Base-by-base conservation (phyloP, 129 eudicot genomes). In the Oenanthe sinensis region DNA sequence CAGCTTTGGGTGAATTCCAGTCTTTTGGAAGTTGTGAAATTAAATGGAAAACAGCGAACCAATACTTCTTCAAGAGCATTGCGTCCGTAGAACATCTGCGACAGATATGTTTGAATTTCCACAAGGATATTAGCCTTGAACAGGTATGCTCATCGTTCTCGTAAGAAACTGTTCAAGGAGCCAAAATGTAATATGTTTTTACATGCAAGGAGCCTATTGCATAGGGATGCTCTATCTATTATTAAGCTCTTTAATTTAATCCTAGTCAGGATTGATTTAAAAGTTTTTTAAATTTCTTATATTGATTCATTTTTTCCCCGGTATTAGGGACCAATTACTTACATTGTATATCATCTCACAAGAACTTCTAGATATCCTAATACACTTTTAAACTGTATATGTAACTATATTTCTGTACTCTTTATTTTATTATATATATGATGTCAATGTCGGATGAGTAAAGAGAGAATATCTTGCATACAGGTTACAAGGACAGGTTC, bases 21-120 rank as follows among this genome's bases (percentile, higher is more conserved):
- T 69, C 74, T 76, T 71, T 76, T 81, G 83, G 75, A 40, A 81
- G 60, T 84, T 74, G 63, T 15, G 91, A 89, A 78, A 69, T 73
- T 24, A 87, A 85, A 77, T 96, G 99, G 99, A 90, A 79, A 86
- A 68, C 85, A 26, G 93, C 88, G n/a, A 96, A 96, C 82, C 85
- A 83, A 43, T 90, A 83, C 89, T 92, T 90, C 86, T 96, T 96
- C 77, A 96, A 90, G 89, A 84, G 97, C 85, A 83, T 96, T 75
- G 88, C 94, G 44, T 90, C 99, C 4, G 76, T 87, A 36, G 80
- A 82, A 81, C 84, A 26, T 82, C 60, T 96, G 70, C 87, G 85
- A 79, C 84, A 87, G 75, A 90, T 90, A 81, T 86, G 93, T 83
- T 84, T 81, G 40, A 86, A 89, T 65, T 89, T 93, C 79, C 92